Percentiles rank a stretch among this genome's conserved stretches.
Conservation (phyloP, 495 filamentous ascomycete species). For the Ascobolus immersus region DNA sequence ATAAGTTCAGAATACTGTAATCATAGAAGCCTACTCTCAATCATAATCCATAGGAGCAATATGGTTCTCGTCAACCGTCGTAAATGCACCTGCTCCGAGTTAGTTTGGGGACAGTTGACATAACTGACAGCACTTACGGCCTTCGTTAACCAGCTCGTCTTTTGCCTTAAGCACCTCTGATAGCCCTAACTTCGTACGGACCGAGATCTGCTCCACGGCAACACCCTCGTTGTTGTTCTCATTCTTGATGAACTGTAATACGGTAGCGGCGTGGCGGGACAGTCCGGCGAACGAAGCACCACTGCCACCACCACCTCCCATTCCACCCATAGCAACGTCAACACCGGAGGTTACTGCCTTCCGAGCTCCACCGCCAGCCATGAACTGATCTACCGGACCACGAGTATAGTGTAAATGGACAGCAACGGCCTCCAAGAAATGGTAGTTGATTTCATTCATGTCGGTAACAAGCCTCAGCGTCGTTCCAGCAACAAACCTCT, state of each 20-base stretch:
- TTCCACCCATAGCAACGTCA: slow-evolving; percentile 17
- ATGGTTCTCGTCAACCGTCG: slow-evolving; percentile 58
- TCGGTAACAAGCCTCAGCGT: slow-evolving; percentile 52
- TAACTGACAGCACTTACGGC: no score
- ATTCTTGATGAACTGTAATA: background rate
- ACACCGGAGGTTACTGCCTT: slow-evolving; percentile 22
- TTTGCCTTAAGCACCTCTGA: slow-evolving; percentile 47
- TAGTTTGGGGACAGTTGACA: no score
- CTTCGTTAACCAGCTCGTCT: slow-evolving; percentile 46
- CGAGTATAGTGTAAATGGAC: slow-evolving; percentile 67
- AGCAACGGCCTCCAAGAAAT: slow-evolving; percentile 66
- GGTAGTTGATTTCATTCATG: slow-evolving; percentile 75
- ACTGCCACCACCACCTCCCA: slow-evolving; percentile 9
- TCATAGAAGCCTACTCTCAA: no score
- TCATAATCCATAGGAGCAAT: slow-evolving; percentile 8
- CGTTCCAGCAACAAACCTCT: slow-evolving; percentile 55
- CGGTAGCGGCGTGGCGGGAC: background rate
- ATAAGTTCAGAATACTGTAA: no score
- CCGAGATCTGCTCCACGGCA: slow-evolving; percentile 48
- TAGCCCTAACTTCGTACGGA: slow-evolving; percentile 31
- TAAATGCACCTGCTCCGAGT: slow-evolving; percentile 64
- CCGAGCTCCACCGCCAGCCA: slow-evolving; percentile 17
- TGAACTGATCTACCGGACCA: slow-evolving; percentile 30
- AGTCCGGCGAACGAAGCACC: slow-evolving; percentile 11
- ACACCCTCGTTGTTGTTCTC: slow-evolving; percentile 52